phyloP scores from a whole-genome alignment of 139 green algal genomes.

The Tetraselmis striata region DNA sequence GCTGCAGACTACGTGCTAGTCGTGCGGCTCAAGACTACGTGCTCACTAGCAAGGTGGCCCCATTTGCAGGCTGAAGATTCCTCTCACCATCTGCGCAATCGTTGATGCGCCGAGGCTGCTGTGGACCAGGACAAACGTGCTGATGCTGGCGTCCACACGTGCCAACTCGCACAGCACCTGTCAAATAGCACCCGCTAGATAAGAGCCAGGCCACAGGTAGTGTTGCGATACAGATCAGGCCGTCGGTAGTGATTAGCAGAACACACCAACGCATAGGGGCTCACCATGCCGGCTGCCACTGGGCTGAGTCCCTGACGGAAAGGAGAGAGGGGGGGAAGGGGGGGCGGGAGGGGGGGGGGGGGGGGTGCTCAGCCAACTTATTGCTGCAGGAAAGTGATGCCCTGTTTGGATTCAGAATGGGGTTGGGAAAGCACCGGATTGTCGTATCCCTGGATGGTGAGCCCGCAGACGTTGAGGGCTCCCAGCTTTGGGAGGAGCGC shows the following conservation, averaged over 20 bases:
- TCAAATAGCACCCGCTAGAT: too few relatives aligned
- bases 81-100: slow-evolving; percentile 62
- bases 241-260: neutral
- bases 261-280: neutral
- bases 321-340: too few relatives aligned
- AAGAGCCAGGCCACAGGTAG: slow-evolving; percentile 8
- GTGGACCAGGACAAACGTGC: slow-evolving; percentile 92
- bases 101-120: slow-evolving; percentile 81
- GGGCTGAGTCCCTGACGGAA: neutral
- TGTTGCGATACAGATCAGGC: neutral
- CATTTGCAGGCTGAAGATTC: too few relatives aligned
- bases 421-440: slow-evolving; percentile 37
- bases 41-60: slow-evolving; percentile 1
- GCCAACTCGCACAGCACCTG: slow-evolving; percentile 76
- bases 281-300: neutral
- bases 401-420: neutral
- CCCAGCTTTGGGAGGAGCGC: slow-evolving; percentile 68
- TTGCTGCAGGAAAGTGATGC: neutral
- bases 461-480: slow-evolving; percentile 67
- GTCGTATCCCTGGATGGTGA: slow-evolving; percentile 67
- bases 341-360: too few relatives aligned
- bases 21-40: neutral
- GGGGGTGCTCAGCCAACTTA: too few relatives aligned
- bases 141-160: slow-evolving; percentile 77
- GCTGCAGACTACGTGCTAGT: too few relatives aligned